phyloP scores from a whole-genome alignment of 495 filamentous ascomycete species.

The Venustampulla echinocandica region DNA sequence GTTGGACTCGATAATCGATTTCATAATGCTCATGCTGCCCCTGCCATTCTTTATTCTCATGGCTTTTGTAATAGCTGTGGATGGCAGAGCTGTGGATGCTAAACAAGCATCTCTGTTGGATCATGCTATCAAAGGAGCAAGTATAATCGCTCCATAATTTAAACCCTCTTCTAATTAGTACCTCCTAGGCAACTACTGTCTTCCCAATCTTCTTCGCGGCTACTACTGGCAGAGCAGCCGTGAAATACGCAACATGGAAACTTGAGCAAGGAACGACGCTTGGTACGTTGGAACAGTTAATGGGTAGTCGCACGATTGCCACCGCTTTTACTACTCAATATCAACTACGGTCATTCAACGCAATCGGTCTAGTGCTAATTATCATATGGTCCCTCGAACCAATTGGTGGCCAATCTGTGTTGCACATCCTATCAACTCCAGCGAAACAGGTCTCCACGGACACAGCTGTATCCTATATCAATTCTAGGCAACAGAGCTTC shows the following conservation, averaged over 20 bases:
- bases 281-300: slow-evolving; percentile 16
- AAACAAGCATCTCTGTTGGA: slow-evolving; percentile 8
- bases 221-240: slow-evolving; percentile 12
- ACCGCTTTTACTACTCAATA: slow-evolving; percentile 17
- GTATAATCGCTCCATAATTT: neutral
- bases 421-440: slow-evolving; percentile 15
- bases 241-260: slow-evolving; percentile 18
- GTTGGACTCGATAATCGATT: slow-evolving; percentile 24
- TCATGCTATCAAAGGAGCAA: slow-evolving; percentile 16
- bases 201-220: slow-evolving; percentile 18
- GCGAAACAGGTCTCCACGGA: neutral
- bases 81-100: slow-evolving; percentile 8
- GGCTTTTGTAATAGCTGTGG: slow-evolving; percentile 7
- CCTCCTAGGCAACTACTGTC: slow-evolving; percentile 14
- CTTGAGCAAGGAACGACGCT: slow-evolving; percentile 17
- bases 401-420: slow-evolving; percentile 14
- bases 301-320: slow-evolving; percentile 19
- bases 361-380: slow-evolving; percentile 12
- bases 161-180: neutral
- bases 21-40: slow-evolving; percentile 6
- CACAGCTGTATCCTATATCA: slow-evolving; percentile 10
- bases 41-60: slow-evolving; percentile 13
- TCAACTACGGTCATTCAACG: slow-evolving; percentile 13
- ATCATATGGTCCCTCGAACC: slow-evolving; percentile 17
- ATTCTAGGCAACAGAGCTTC: slow-evolving; percentile 14